A percentile compares a stretch with the other conserved stretches of the same genome.
These are phyloP conservation scores for Zymoseptoria crescenta DNA, from an alignment of 2,329 filamentous ascomycete species.

Conservation along the genomic window DNA sequence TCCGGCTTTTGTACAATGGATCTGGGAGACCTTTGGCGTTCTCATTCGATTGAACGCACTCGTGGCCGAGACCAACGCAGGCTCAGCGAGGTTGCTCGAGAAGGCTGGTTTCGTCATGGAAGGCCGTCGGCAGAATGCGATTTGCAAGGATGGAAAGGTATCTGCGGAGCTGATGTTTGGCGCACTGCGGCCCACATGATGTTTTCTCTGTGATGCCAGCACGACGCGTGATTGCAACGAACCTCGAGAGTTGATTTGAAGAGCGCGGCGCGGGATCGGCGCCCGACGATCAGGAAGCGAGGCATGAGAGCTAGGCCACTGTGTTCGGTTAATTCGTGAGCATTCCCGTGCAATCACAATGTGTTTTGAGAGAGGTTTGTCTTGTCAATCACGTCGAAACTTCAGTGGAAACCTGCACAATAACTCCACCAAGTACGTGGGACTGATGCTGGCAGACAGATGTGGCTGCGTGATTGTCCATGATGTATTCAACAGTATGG, in stretches of 20 bases:
- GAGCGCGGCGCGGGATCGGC: background rate
- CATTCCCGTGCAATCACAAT: background rate
- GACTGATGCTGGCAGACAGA: background rate
- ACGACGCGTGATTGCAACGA: background rate
- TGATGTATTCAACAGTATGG: background rate
- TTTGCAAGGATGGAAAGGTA: constrained; percentile 30
- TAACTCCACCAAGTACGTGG: background rate
- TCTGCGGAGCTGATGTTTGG: constrained; percentile 30
- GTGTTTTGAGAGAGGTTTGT: background rate
- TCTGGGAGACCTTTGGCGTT: constrained; percentile 26
- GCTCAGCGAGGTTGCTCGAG: constrained; percentile 30
- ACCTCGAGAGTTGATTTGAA: background rate
- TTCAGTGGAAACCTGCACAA: background rate
- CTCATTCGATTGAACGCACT: constrained; percentile 27
- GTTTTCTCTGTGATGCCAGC: background rate
- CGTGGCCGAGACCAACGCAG: constrained; percentile 28
- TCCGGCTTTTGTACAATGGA: constrained; percentile 30
- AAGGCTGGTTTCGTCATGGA: constrained; percentile 34
- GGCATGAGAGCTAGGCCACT: background rate
- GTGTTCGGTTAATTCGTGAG: background rate
- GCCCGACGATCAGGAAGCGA: background rate
- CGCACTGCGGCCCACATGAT: constrained; percentile 22
- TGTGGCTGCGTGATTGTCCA: background rate
- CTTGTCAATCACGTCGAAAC: background rate
- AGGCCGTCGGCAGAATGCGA: constrained; percentile 29